Evolutionary conservation across 495 filamentous ascomycete genomes (phyloP).

Genomic region (Parathielavia appendiculata): DNA sequence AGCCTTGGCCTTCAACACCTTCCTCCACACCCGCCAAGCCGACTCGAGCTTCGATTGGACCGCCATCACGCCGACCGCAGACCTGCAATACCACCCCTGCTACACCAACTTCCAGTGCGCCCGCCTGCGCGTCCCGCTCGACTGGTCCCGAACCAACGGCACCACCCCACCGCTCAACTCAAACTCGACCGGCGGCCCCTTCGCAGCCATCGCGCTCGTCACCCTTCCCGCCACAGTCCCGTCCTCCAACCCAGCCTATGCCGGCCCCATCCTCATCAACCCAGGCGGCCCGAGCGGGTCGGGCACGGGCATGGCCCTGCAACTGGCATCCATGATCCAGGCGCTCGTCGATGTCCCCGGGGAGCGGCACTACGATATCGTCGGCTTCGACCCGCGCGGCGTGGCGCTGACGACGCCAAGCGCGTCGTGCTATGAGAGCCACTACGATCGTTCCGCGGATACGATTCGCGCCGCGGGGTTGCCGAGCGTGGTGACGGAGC

Average conservation of each 20-base stretch:
- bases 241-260: constrained; percentile 24
- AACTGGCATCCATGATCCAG: constrained; percentile 28
- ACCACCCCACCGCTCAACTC: constrained; percentile 11
- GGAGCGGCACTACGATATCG: constrained; percentile 33
- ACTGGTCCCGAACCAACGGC: constrained; percentile 37
- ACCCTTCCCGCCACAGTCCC: constrained; percentile 33
- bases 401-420: constrained; percentile 36
- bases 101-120: constrained; percentile 40
- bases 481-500: not conserved
- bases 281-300: constrained; percentile 45
- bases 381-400: constrained; percentile 45
- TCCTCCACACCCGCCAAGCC: not conserved
- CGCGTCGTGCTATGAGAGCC: constrained; percentile 35
- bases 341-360: constrained; percentile 26
- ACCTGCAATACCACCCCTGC: constrained; percentile 34
- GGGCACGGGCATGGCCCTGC: constrained; percentile 29
- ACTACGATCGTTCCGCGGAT: constrained; percentile 3
- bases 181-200: not conserved
- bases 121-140: constrained; percentile 43
- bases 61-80: constrained; percentile 25
- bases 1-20: not conserved
- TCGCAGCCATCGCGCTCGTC: constrained; percentile 33
- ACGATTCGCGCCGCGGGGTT: not conserved
- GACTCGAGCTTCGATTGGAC: constrained; percentile 19
- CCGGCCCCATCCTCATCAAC: constrained; percentile 41